Conservation (phyloP, 108 stramenopile genomes). For the Hondaea fermentalgiana region DNA sequence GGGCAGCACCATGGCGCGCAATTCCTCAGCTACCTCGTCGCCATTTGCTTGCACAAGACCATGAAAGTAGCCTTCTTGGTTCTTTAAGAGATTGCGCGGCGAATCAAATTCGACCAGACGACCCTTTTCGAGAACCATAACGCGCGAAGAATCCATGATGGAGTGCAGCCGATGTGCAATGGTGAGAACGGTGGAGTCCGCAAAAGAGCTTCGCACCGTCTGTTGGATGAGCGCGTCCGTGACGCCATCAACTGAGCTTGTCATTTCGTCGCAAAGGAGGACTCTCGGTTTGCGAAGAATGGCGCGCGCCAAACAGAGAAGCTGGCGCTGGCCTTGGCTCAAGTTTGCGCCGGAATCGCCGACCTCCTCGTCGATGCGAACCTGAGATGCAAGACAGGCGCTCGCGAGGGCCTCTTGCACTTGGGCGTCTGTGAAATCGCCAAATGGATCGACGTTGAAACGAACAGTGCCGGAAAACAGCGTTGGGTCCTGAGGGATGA, state of each 20-base stretch:
- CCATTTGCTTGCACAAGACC: constrained; percentile 37
- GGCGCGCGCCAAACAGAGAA: constrained; percentile 86
- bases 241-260: constrained; percentile 74
- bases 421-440: constrained; percentile 45
- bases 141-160: constrained; percentile 29
- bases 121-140: constrained; percentile 37
- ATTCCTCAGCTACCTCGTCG: not conserved
- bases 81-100: constrained; percentile 30
- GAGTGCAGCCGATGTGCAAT: constrained; percentile 60
- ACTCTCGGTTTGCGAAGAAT: constrained; percentile 62
- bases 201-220: constrained; percentile 62
- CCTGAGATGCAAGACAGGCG: constrained; percentile 53
- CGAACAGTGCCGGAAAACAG: constrained; percentile 79
- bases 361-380: constrained; percentile 58
- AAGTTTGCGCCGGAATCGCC: constrained; percentile 78
- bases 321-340: constrained; percentile 86
- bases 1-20: not conserved
- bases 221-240: constrained; percentile 81
- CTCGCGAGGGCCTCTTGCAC: constrained; percentile 63
- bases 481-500: constrained; percentile 92
- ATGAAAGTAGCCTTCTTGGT: constrained; percentile 5
- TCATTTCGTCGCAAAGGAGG: constrained; percentile 88
- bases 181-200: constrained; percentile 62
- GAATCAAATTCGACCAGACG: constrained; percentile 31
- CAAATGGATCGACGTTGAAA: constrained; percentile 85